Evolutionary conservation across 2,329 filamentous ascomycete species (phyloP).

Genomic region (Colletotrichum limetticola): DNA sequence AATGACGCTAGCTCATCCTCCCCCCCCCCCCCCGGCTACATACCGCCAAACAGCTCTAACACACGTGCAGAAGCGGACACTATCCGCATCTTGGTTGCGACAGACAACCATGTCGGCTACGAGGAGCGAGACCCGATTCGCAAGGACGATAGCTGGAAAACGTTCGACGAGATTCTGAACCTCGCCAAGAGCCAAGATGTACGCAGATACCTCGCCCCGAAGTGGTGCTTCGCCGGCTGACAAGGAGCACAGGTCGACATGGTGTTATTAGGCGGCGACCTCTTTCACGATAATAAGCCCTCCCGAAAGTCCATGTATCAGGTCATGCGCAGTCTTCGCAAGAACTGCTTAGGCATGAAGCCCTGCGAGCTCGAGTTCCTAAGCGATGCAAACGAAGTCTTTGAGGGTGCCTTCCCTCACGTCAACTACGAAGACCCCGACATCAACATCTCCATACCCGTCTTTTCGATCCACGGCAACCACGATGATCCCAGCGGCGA

Average conservation of each 20-base stretch:
- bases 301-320: conserved; percentile 96
- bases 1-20: too few relatives aligned
- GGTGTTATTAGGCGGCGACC: conserved; percentile 92
- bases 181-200: conserved; percentile 86
- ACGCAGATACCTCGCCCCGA: conserved; percentile 34
- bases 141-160: conserved; percentile 97
- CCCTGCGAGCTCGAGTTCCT: conserved; percentile 95
- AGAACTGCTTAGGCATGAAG: conserved; percentile 95
- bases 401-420: conserved; percentile 88
- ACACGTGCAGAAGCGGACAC: conserved; percentile 74
- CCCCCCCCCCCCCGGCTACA: background rate
- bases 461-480: conserved; percentile 98
- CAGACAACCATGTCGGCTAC: conserved; percentile 98
- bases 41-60: background rate
- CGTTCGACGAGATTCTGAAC: conserved; percentile 95
- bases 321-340: conserved; percentile 92
- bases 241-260: conserved; percentile 77
- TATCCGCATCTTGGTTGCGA: conserved; percentile 92
- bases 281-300: conserved; percentile 98
- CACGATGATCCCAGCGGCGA: conserved; percentile 99
- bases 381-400: conserved; percentile 91
- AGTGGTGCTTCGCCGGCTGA: background rate
- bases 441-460: conserved; percentile 96
- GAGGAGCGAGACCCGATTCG: conserved; percentile 92
- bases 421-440: conserved; percentile 98